phyloP scores from a whole-genome alignment of 305 asterid species.

The Plantago coronopus region DNA sequence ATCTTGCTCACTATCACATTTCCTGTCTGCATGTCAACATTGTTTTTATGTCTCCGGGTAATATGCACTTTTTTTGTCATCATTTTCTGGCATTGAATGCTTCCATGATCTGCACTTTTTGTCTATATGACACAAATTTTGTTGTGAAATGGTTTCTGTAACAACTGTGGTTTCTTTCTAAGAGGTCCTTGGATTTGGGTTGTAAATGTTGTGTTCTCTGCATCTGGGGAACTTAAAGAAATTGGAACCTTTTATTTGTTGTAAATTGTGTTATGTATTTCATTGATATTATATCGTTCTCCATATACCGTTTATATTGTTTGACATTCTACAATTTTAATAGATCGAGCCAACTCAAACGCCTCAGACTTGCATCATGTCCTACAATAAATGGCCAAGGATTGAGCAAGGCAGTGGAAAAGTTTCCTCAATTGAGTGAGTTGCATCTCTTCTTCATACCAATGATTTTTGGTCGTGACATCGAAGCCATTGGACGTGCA shows the following conservation, averaged over 20 bases:
- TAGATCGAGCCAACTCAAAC: constrained; percentile 37
- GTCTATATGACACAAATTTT: not conserved
- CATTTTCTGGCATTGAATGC: not conserved
- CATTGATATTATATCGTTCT: not conserved
- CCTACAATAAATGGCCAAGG: constrained; percentile 3
- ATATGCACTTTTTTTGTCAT: not conserved
- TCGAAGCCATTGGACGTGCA: constrained; percentile 34
- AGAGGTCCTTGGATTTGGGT: not conserved
- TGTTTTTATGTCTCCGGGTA: no score
- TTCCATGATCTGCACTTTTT: no score
- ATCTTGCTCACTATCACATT: no score
- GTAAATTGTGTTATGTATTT: not conserved
- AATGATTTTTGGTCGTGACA: not conserved
- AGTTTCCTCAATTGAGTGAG: constrained; percentile 37
- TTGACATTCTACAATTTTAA: constrained; percentile 5
- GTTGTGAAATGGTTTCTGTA: not conserved
- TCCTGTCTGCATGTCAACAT: no score
- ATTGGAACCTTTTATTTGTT: not conserved
- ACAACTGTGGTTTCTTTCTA: not conserved
- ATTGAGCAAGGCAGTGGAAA: constrained; percentile 26
- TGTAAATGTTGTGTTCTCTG: not conserved
- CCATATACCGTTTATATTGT: not conserved
- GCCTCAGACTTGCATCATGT: constrained; percentile 28
- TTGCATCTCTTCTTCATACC: constrained; percentile 25
- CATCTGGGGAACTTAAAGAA: not conserved